A percentile compares a stretch with the other conserved stretches of the same genome.
Conservation (phyloP, 345 rosid species). For the Jatropha curcas region DNA sequence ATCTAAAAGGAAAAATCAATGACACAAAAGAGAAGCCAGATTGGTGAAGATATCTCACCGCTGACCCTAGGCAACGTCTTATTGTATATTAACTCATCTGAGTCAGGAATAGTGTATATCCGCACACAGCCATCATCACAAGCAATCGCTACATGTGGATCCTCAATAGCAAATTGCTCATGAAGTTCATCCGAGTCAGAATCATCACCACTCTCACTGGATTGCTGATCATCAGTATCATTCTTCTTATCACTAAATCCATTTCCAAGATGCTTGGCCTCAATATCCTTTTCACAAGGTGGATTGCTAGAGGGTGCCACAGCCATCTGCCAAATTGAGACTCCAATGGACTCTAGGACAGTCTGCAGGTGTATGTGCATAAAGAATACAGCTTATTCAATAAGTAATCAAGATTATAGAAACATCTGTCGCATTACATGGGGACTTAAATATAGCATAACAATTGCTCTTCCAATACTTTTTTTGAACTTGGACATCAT, state of each 20-base stretch:
- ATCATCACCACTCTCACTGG: slow-evolving; percentile 61
- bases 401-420: not conserved
- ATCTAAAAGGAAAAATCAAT: slow-evolving; percentile 19
- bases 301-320: slow-evolving; percentile 43
- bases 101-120: slow-evolving; percentile 52
- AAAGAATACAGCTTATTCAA: not conserved
- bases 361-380: slow-evolving; percentile 42
- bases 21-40: slow-evolving; percentile 6
- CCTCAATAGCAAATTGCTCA: slow-evolving; percentile 31
- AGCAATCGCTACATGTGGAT: slow-evolving; percentile 62
- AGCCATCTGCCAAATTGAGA: slow-evolving; percentile 95
- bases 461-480: no score
- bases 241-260: slow-evolving; percentile 44
- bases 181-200: slow-evolving; percentile 47
- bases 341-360: slow-evolving; percentile 71
- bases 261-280: slow-evolving; percentile 45
- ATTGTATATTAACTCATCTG: slow-evolving; percentile 56
- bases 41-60: slow-evolving; percentile 67
- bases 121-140: slow-evolving; percentile 91
- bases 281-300: slow-evolving; percentile 27
- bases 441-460: no score
- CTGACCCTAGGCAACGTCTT: slow-evolving; percentile 89
- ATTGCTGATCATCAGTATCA: slow-evolving; percentile 41
- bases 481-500: no score
- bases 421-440: no score